Percentiles rank a stretch among this genome's conserved stretches.
Conservation (phyloP, 148 eudicot genomes). For the Rhododendron ferrugineum region DNA sequence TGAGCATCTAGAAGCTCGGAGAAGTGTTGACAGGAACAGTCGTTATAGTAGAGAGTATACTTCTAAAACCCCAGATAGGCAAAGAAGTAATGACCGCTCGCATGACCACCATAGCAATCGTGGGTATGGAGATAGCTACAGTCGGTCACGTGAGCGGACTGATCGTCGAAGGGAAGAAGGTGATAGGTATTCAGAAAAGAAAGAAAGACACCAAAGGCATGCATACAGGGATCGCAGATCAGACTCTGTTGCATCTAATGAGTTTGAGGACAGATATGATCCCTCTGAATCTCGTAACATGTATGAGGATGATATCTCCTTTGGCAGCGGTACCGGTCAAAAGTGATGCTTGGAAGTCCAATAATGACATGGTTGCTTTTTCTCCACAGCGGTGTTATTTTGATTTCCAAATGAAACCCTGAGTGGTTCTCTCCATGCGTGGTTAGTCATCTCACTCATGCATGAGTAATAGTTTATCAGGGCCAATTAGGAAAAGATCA, state of each 20-base stretch:
- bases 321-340: conserved; percentile 13
- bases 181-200: conserved; percentile 23
- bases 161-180: conserved; percentile 36
- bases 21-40: conserved; percentile 25
- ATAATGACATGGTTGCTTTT: neutral
- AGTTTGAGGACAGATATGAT: conserved; percentile 78
- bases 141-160: conserved; percentile 33
- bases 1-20: conserved; percentile 25
- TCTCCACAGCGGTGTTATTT: neutral
- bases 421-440: conserved; percentile 11
- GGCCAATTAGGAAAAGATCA: conserved; percentile 9
- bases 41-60: conserved; percentile 24
- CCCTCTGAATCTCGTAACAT: conserved; percentile 53
- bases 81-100: conserved; percentile 12
- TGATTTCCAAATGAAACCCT: conserved; percentile 6
- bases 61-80: conserved; percentile 24
- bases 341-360: neutral
- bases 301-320: conserved; percentile 30
- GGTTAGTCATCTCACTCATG: conserved; percentile 13
- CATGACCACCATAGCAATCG: neutral
- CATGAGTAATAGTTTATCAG: conserved; percentile 14
- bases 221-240: conserved; percentile 26
- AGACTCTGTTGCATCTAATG: conserved; percentile 26
- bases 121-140: conserved; percentile 19
- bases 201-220: conserved; percentile 31